Base-by-base conservation (phyloP, 176 grass and related monocot genomes). In the Urochloa ruziziensis region DNA sequence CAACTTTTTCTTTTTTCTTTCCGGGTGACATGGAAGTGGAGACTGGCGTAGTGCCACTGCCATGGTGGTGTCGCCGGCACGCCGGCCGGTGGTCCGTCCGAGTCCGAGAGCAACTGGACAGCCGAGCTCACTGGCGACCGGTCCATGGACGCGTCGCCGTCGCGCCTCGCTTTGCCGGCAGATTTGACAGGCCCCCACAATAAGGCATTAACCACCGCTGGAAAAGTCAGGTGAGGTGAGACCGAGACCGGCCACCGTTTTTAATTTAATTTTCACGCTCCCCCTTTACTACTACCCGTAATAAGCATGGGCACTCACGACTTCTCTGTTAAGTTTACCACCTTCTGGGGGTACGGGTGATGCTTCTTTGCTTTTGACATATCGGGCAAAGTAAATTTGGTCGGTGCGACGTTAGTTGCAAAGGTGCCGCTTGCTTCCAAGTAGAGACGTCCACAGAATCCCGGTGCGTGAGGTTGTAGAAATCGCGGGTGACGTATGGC, bases 131-230 rank as follows among this genome's bases (percentile, higher is more conserved):
- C 47, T 24, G 19, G 35, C 18, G 53, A 13, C 2, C 54, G 21
- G 69, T 49, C 42, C 7, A 10, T 8, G 14, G 29, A 52, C 19
- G n/a, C 43, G 70, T 40, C 58, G 36, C 10, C 9, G 19, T 79
- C 60, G 1, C 28, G 77, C 12, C 23, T 75, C 44, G 44, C 81
- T 63, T 83, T 74, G 28, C 57, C 43, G 16, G 32, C 2, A 28
- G 81, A 36, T 74, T 73, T 74, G 58, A 64, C 81, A 39, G 42
- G n/a, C n/a, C n/a, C n/a, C n/a, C n/a, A n/a, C n/a, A n/a, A n/a
- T n/a, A n/a, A n/a, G n/a, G 29, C 24, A 36, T 49, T 62, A 54
- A 40, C 46, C 33, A 12, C 16, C 52, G 5, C 2, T 17, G 12
- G 37, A 39, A 39, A 39, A 39, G 37, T 39, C 27, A 12, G 12